Base-by-base conservation (phyloP, 176 grass and related monocot genomes). In the Eleusine indica region DNA sequence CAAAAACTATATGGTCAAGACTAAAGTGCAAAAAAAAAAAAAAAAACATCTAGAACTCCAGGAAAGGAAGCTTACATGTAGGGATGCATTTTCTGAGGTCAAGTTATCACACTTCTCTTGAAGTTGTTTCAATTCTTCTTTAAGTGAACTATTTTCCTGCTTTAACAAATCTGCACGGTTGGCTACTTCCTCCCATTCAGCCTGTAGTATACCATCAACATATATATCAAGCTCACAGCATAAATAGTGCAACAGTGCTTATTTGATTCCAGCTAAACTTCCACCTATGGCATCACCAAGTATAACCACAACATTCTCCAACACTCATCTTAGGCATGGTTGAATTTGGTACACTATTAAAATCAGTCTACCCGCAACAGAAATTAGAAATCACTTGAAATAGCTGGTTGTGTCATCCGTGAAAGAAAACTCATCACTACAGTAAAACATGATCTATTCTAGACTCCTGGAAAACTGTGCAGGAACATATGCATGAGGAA, bases 141-240 rank as follows among this genome's bases (percentile, higher is more conserved):
- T 91, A 21, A 91, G 90, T 64, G 86, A 88, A 79, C 61, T 74
- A 49, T 91, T 91, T 85, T 91, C 90, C 73, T 91, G 81, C 74
- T 91, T 91, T 68, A 88, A 86, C 68, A 85, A 82, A 77, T 82
- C 86, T 62, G 86, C 90, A 68, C 67, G 78, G 85, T 52, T 91
- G 73, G 86, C 82, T 73, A 91, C 82, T 82, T 91, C 90, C 79
- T 88, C 90, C 86, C 90, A 91, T 78, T 91, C 90, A 65, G 86
- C 90, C 90, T 91, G 78, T 61, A 64, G 68, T 21, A 78, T 51
- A 82, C 9, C 48, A 82, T 60, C 22, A 82, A 78, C 18, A 66
- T 38, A 74, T 63, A 74, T 68, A 30, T 32, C 21, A 84, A 67
- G 5, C 14, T 71, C 43, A 44, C 16, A 16, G 9, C 9, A 61